A percentile compares a stretch with the other conserved stretches of the same genome.
These are phyloP conservation scores for Ocimum tenuiflorum DNA, from an alignment of 257 asterid species.

Conservation along the genomic window DNA sequence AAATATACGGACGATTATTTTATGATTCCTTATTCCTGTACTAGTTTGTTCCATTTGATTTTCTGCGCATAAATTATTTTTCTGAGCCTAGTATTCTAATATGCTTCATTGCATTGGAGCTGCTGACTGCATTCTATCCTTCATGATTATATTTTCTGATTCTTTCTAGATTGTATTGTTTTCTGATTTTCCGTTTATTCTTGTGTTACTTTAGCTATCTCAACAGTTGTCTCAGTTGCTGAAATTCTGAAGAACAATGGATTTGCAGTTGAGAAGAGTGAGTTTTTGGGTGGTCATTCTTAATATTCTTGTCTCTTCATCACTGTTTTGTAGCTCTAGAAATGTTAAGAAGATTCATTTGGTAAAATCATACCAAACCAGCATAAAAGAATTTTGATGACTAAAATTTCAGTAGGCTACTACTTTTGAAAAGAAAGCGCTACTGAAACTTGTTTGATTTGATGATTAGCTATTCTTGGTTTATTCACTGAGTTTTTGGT, in stretches of 20 bases:
- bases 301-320: not conserved
- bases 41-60: too few relatives aligned
- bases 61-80: not conserved
- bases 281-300: slow-evolving; percentile 23
- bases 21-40: too few relatives aligned
- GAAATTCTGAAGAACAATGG: slow-evolving; percentile 88
- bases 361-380: not conserved
- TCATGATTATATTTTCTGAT: not conserved
- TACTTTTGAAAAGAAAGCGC: not conserved
- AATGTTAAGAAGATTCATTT: not conserved
- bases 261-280: slow-evolving; percentile 85
- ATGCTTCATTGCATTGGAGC: not conserved
- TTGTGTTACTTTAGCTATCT: slow-evolving; percentile 52
- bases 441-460: not conserved
- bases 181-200: slow-evolving; percentile 7
- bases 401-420: not conserved
- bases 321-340: not conserved
- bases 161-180: not conserved
- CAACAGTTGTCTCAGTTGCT: slow-evolving; percentile 75
- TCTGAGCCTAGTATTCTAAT: not conserved
- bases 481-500: not conserved
- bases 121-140: not conserved
- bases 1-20: not conserved
- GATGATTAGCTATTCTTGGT: not conserved
- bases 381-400: not conserved